Evolutionary conservation across 2,329 filamentous ascomycete species (phyloP).

Genomic region (Epicoccum nigrum): DNA sequence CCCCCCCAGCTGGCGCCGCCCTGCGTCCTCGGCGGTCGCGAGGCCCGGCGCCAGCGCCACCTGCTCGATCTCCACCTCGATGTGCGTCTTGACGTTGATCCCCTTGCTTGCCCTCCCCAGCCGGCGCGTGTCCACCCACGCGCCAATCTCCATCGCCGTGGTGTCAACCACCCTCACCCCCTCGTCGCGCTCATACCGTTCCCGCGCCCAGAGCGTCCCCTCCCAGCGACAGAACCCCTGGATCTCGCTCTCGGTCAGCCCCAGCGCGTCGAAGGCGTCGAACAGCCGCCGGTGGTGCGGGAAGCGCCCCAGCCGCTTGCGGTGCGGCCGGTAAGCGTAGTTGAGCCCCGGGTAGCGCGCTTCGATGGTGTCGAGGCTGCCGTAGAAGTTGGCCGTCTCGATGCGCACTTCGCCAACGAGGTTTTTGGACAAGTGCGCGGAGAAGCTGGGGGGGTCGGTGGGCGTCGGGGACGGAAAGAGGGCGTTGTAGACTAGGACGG

Average conservation of each 20-base stretch:
- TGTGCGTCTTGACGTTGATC: constrained; percentile 52
- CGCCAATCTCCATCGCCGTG: constrained; percentile 69
- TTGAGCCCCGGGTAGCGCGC: constrained; percentile 83
- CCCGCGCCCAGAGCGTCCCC: constrained; percentile 81
- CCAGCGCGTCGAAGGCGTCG: constrained; percentile 73
- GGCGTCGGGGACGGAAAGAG: constrained; percentile 73
- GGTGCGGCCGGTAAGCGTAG: constrained; percentile 75
- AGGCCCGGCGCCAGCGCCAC: constrained; percentile 14
- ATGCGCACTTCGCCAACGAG: constrained; percentile 79
- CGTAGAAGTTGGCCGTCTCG: constrained; percentile 79
- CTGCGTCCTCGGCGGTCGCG: constrained; percentile 41
- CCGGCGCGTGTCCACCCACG: constrained; percentile 60
- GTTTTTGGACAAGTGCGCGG: constrained; percentile 70
- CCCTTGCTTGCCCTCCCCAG: constrained; percentile 21
- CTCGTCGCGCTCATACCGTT: constrained; percentile 78
- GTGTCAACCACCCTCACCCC: constrained; percentile 73
- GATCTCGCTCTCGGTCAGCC: constrained; percentile 73
- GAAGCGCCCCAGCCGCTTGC: constrained; percentile 78
- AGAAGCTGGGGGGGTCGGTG: constrained; percentile 74
- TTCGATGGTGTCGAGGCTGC: constrained; percentile 78
- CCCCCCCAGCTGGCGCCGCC: too few species aligned
- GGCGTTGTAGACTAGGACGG: constrained; percentile 74
- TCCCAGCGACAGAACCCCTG: constrained; percentile 78
- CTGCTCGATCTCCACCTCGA: constrained; percentile 50
- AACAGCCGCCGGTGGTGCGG: constrained; percentile 78